Evolutionary conservation across 768 basidiomycete genomes (phyloP), one percentile per base, ranked within the genome.

Genomic region (Clavaria fumosa): DNA sequence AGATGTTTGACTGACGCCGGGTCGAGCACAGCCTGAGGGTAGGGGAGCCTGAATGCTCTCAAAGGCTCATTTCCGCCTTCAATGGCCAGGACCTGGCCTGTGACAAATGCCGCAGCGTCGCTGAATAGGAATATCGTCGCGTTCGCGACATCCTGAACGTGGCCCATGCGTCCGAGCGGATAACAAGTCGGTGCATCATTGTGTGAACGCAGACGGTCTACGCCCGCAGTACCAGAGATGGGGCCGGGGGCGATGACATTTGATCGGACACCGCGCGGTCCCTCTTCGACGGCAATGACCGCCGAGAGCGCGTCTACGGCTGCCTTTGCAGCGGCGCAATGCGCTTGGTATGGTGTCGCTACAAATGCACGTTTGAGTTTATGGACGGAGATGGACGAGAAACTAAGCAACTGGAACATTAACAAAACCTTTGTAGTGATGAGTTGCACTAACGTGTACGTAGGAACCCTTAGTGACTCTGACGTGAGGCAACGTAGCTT

Each of bases 251-350:
- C 69, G 47, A 89, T 75, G 33, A 83, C 74, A 48, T 88, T 95
- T 12, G 85, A 84, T 32, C 91, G 76, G 14, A 97, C 75, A n/a
- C 93, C 93, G 47, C 75, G 70, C 3, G 91, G 93, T 1, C 91
- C 93, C 59, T 93, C 90, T 59, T 97, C 91, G 9, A 93, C 72
- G 2, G 91, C 89, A 19, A 96, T 58, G 2, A 85, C 89, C 1
- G 69, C 66, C 38, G 83, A 85, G 4, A 90, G 63, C 0, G 90
- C 88, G 52, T 99, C 91, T 23, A 97, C 74, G 12, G 70, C 93
- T 0, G 93, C 90, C 56, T 97, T 99, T 17, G 91, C 91, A 6
- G 90, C 85, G 9, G 85, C 86, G 9, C 93, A 88, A 50, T 96
- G 93, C 5, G 74, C 86, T 58, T 96, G 91, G 55, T 76, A 85